Evolutionary conservation across 129 eudicot species (phyloP).

Genomic region (Pulicaria dysenterica): DNA sequence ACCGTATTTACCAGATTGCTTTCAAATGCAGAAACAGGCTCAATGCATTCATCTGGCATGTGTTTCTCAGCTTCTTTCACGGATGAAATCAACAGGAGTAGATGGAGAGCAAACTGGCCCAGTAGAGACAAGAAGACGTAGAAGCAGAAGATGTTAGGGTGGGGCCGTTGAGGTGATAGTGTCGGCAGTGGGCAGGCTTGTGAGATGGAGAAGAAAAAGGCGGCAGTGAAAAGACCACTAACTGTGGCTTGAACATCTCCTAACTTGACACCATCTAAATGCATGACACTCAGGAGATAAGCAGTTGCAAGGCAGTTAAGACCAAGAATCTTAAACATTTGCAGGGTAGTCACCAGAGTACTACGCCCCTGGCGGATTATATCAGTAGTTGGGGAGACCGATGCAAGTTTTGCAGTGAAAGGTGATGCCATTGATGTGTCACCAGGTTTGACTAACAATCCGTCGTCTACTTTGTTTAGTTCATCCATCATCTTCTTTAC

Average conservation of each 20-base stretch:
- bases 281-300: conserved; percentile 83
- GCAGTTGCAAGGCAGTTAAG: conserved; percentile 94
- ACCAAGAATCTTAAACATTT: conserved; percentile 92
- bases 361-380: conserved; percentile 93
- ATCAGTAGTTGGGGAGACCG: conserved; percentile 82
- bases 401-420: conserved; percentile 90
- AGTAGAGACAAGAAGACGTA: conserved; percentile 79
- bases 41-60: conserved; percentile 96
- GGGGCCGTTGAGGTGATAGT: conserved; percentile 82
- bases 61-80: conserved; percentile 79
- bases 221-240: conserved; percentile 90
- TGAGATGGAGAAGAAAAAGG: conserved; percentile 84
- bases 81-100: conserved; percentile 64
- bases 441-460: conserved; percentile 77
- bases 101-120: conserved; percentile 75
- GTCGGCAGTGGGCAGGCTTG: conserved; percentile 80
- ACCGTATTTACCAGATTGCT: conserved; percentile 84
- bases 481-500: conserved; percentile 80
- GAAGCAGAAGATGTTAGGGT: conserved; percentile 78
- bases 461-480: conserved; percentile 77
- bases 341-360: conserved; percentile 88
- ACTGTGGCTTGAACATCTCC: conserved; percentile 95
- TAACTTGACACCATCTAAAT: conserved; percentile 80
- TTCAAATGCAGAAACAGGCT: conserved; percentile 82
- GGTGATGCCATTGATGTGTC: conserved; percentile 98